phyloP scores from a whole-genome alignment of 2,329 filamentous ascomycete species.

The Diaporthe citri region DNA sequence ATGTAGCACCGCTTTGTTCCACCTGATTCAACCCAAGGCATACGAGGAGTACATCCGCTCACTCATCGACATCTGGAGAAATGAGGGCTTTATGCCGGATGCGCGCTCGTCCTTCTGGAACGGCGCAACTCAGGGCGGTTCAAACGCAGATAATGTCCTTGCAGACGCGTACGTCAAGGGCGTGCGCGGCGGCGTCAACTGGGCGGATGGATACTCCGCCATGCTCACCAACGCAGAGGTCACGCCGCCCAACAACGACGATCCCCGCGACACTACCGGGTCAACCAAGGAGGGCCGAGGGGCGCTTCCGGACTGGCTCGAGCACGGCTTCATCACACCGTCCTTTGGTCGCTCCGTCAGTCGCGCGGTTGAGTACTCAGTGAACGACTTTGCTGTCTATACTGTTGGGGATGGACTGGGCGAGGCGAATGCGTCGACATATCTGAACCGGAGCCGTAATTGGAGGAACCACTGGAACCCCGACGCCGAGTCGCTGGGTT shows the following conservation, averaged over 20 bases:
- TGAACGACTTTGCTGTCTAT: slow-evolving; percentile 77
- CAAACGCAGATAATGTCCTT: slow-evolving; percentile 78
- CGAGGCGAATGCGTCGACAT: slow-evolving; percentile 67
- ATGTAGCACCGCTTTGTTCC: slow-evolving; percentile 73
- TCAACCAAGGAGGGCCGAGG: slow-evolving; percentile 77
- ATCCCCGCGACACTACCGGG: slow-evolving; percentile 67
- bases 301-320: slow-evolving; percentile 76
- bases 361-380: slow-evolving; percentile 75
- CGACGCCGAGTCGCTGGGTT: slow-evolving; percentile 67
- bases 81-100: slow-evolving; percentile 75
- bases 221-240: slow-evolving; percentile 78
- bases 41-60: slow-evolving; percentile 77
- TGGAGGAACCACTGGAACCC: slow-evolving; percentile 82
- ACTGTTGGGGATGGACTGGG: slow-evolving; percentile 73
- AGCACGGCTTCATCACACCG: slow-evolving; percentile 75
- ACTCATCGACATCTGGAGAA: slow-evolving; percentile 75
- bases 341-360: slow-evolving; percentile 71
- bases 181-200: slow-evolving; percentile 72
- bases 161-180: slow-evolving; percentile 81
- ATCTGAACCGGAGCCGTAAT: slow-evolving; percentile 73
- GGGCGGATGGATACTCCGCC: slow-evolving; percentile 71
- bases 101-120: slow-evolving; percentile 77
- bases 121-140: slow-evolving; percentile 77
- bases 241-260: slow-evolving; percentile 69
- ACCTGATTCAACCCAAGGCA: slow-evolving; percentile 71